Evolutionary conservation across 768 basidiomycete species (phyloP), one percentile per base, ranked within the genome.

Genomic region (Mycena alexandri): DNA sequence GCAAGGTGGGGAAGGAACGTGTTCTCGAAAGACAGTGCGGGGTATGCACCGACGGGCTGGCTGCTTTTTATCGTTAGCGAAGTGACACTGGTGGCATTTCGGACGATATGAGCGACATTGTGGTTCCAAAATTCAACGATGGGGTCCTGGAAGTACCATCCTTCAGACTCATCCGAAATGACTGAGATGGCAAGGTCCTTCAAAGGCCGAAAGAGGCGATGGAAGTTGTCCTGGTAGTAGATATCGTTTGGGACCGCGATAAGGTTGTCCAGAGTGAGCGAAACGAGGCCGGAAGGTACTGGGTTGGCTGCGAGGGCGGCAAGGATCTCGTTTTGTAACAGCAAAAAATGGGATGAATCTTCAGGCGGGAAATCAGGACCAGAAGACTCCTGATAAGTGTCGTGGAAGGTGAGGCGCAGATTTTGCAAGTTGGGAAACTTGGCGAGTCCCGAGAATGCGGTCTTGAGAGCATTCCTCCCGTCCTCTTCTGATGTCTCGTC

Each of bases 211-310:
- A 68, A 57, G 24, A 69, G 7, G 22, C 36, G 13, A 16, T 51
- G 63, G 44, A 65, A 69, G 10, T 19, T 16, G 12, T 16, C 33
- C 11, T 34, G 1, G 24, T 11, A 6, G 44, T 52, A 65, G 47
- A 69, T 48, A 14, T 33, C 55, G 44, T 61, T n/a, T 8, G 58
- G 60, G 7, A 65, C 25, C 3, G 59, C n/a, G 47, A 70, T 42
- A 14, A 69, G 6, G 17, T 64, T 69, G 22, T 60, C 24, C 6
- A 69, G 41, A 8, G 34, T 55, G 11, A 69, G n/a, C 2, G 57
- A 51, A 3, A 48, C 62, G 9, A 64, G 51, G 13, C n/a, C 16
- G n/a, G 61, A 33, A 8, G 38, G 48, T 6, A 34, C 25, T 3
- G 61, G 61, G 47, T 36, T 52, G 55, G 60, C 34, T 1, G 61